Evolutionary conservation across 2,329 filamentous ascomycete genomes (phyloP), one percentile per base, ranked within the genome.

Genomic region (Conoideocrella luteorostrata): DNA sequence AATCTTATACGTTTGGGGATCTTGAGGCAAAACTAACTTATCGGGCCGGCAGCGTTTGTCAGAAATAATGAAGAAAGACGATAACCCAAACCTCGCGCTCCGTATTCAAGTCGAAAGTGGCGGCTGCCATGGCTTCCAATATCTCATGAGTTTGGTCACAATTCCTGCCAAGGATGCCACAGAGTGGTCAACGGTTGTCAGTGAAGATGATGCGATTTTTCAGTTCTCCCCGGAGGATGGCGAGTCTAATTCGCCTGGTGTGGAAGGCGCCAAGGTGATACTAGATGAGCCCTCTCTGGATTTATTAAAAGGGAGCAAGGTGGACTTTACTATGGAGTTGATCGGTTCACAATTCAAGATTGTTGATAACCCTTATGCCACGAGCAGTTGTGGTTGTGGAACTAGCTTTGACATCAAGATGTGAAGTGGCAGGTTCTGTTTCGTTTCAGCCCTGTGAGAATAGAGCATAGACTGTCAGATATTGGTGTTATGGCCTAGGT

Each of bases 101-200:
- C 86, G 91, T 41, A 86, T 98, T 52, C 84, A 86, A 48, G 90
- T 98, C 46, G 89, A 95, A 59, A 88, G 85, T 45, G 93, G 93
- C 50, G 93, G 93, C 44, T 98, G 93, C 64, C 93, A 98, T 66
- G 93, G 93, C 39, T 98, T 98, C 64, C 93, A 98, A 63, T 98
- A 98, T 61, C 70, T 95, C 37, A 95, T 98, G 87, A 87, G 83
- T 13, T 75, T 97, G 4, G 84, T 88, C 3, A 79, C 77, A 1
- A 66, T 84, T 1, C 79, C 79, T 0, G 48, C 59, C 5, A 55
- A 61, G 37, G 59, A 61, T 13, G 48, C 61, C 1, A 55, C 61
- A 4, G 56, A 65, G 22, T 59, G 57, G 53, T 55, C 62, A 6
- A 56, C 66, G 2, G 51, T 59, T 5, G 53, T 75, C 6, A 62